Evolutionary conservation across 345 rosid genomes (phyloP).

Genomic region (Arabis alpina): DNA sequence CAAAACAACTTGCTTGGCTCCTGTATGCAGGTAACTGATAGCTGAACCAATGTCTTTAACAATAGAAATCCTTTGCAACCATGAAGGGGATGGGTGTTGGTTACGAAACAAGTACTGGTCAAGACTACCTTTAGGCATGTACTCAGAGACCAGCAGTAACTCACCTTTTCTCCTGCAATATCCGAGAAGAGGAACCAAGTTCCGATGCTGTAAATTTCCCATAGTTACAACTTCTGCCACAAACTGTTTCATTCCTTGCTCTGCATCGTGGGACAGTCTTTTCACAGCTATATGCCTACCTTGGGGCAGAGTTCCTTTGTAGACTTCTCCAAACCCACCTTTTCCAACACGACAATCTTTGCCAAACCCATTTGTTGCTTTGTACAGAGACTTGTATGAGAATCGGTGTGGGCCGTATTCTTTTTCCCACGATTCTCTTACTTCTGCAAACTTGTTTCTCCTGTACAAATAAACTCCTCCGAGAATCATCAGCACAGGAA

Average conservation of each 20-base stretch:
- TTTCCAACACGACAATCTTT: slow-evolving; percentile 38
- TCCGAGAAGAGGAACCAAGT: slow-evolving; percentile 49
- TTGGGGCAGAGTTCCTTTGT: slow-evolving; percentile 40
- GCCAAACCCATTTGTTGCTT: slow-evolving; percentile 49
- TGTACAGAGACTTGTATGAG: slow-evolving; percentile 45
- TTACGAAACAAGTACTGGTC: slow-evolving; percentile 39
- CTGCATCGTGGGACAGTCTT: slow-evolving; percentile 45
- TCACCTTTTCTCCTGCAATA: slow-evolving; percentile 47
- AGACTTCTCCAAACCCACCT: slow-evolving; percentile 54
- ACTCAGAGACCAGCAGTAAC: slow-evolving; percentile 47
- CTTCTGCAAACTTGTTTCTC: slow-evolving; percentile 41
- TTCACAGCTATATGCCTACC: slow-evolving; percentile 48
- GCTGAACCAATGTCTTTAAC: slow-evolving; percentile 43
- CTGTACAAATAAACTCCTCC: slow-evolving; percentile 31
- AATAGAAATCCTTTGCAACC: slow-evolving; percentile 44
- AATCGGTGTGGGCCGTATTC: slow-evolving; percentile 46
- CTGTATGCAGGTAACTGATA: slow-evolving; percentile 46
- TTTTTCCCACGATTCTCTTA: slow-evolving; percentile 49
- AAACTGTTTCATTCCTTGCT: slow-evolving; percentile 50
- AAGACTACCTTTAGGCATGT: slow-evolving; percentile 48
- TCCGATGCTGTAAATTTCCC: slow-evolving; percentile 46
- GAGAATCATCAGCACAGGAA: slow-evolving; percentile 13
- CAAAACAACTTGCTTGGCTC: slow-evolving; percentile 44
- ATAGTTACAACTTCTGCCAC: slow-evolving; percentile 49
- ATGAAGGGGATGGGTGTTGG: slow-evolving; percentile 30